A percentile compares a stretch with the other conserved stretches of the same genome.
These are phyloP conservation scores for Boletus edulis DNA, from an alignment of 768 basidiomycete genomes.

Conservation along the genomic window DNA sequence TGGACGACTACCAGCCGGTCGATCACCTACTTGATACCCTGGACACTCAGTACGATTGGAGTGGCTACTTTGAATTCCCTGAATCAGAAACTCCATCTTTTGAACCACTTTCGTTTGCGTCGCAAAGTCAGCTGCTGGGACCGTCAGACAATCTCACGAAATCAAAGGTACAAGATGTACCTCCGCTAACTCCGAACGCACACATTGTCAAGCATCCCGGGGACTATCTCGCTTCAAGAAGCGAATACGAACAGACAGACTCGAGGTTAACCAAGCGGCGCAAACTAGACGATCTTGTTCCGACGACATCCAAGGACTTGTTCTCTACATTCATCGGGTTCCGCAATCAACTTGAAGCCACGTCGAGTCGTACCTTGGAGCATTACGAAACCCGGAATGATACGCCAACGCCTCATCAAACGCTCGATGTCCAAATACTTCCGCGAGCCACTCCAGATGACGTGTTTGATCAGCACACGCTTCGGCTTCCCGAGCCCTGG, in stretches of 20 bases:
- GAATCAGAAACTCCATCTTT: constrained; percentile 18
- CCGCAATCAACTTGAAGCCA: constrained; percentile 16
- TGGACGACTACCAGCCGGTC: background rate
- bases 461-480: constrained; percentile 43
- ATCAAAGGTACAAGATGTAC: constrained; percentile 1
- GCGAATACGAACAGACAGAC: background rate
- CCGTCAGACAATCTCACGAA: constrained; percentile 1
- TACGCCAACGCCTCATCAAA: constrained; percentile 4
- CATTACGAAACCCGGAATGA: constrained; percentile 13
- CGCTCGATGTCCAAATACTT: constrained; percentile 7
- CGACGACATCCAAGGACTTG: constrained; percentile 24
- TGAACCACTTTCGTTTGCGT: constrained; percentile 24
- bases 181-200: constrained; percentile 4
- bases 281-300: constrained; percentile 24
- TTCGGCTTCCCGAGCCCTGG: constrained; percentile 38
- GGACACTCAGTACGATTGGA: constrained; percentile 20
- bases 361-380: constrained; percentile 2
- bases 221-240: background rate
- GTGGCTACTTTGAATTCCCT: constrained; percentile 20
- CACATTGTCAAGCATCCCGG: background rate
- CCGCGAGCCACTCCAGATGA: constrained; percentile 37
- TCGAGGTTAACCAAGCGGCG: constrained; percentile 19
- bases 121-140: constrained; percentile 14
- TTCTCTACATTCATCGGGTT: constrained; percentile 26
- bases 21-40: background rate